phyloP scores from a whole-genome alignment of 1,139 yeast species.

The Yamadazyma jaroonii region DNA sequence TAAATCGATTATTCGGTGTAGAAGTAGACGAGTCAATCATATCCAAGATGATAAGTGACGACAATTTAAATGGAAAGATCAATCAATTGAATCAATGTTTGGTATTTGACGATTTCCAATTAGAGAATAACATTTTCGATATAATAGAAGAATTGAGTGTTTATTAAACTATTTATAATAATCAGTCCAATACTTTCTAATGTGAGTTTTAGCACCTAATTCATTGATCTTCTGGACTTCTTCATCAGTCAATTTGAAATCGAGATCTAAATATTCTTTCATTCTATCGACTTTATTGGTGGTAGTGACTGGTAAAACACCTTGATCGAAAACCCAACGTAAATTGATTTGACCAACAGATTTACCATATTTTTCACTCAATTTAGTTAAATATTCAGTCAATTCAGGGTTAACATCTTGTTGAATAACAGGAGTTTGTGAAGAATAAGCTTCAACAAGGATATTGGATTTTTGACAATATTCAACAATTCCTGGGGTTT shows the following conservation, averaged over 20 bases:
- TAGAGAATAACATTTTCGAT: background rate
- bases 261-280: slow-evolving; percentile 45
- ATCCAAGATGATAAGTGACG: slow-evolving; percentile 31
- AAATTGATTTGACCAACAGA: slow-evolving; percentile 61
- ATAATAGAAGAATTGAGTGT: too few species aligned
- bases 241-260: slow-evolving; percentile 33
- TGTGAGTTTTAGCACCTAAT: slow-evolving; percentile 21
- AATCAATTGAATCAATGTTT: slow-evolving; percentile 31
- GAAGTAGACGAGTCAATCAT: slow-evolving; percentile 24
- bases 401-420: slow-evolving; percentile 18
- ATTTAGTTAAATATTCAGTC: slow-evolving; percentile 24
- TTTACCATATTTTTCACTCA: slow-evolving; percentile 49
- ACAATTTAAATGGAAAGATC: slow-evolving; percentile 28
- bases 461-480: slow-evolving; percentile 27
- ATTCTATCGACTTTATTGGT: slow-evolving; percentile 59
- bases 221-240: slow-evolving; percentile 24
- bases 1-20: slow-evolving; percentile 14
- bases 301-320: slow-evolving; percentile 70
- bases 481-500: slow-evolving; percentile 27
- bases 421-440: slow-evolving; percentile 36
- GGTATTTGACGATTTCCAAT: slow-evolving; percentile 20
- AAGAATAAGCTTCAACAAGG: slow-evolving; percentile 37
- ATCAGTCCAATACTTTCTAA: slow-evolving; percentile 4
- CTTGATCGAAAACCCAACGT: slow-evolving; percentile 64
- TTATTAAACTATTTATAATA: background rate